These are phyloP conservation scores for Myrmaecium sp. DNA, from an alignment of 2,329 filamentous ascomycete genomes.

Conservation along the genomic window DNA sequence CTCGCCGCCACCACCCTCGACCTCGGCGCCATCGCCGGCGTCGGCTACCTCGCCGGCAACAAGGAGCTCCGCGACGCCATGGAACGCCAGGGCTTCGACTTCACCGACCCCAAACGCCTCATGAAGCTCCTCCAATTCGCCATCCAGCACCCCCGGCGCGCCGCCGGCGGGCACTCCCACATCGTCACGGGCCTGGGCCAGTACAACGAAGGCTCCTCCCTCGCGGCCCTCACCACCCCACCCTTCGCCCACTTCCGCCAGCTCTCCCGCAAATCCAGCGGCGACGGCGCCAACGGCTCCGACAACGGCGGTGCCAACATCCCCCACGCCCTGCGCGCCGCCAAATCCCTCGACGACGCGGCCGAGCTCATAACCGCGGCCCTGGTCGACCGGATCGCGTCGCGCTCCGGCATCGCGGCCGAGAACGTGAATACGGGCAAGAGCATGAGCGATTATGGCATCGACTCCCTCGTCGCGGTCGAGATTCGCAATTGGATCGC, in stretches of 20 bases:
- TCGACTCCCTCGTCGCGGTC: slow-evolving; percentile 12
- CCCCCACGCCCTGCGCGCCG: slow-evolving; percentile 4
- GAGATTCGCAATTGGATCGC: slow-evolving; percentile 12
- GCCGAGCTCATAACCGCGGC: slow-evolving; percentile 1
- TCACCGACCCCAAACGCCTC: slow-evolving; percentile 1
- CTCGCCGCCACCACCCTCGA: slow-evolving; percentile 5
- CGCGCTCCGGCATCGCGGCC: background rate
- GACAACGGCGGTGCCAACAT: no score
- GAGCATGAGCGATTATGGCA: slow-evolving; percentile 6
- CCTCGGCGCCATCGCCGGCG: slow-evolving; percentile 12
- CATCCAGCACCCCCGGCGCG: slow-evolving; percentile 1
- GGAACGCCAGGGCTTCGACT: slow-evolving; percentile 2
- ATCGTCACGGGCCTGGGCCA: slow-evolving; percentile 2
- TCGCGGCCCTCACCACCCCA: background rate
- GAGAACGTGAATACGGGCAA: slow-evolving; percentile 2
- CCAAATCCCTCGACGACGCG: slow-evolving; percentile 2
- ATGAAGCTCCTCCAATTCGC: slow-evolving; percentile 1
- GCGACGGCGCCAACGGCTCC: background rate
- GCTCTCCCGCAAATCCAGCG: background rate
- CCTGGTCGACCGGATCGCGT: slow-evolving; percentile 3
- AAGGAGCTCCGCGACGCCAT: slow-evolving; percentile 1
- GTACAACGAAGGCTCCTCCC: background rate
- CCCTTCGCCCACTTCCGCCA: slow-evolving; percentile 1
- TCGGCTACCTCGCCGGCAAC: slow-evolving; percentile 8
- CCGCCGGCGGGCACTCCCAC: background rate